Evolutionary conservation across 345 rosid genomes (phyloP), one percentile per base, ranked within the genome.

Genomic region (Diplotaxis tenuifolia): DNA sequence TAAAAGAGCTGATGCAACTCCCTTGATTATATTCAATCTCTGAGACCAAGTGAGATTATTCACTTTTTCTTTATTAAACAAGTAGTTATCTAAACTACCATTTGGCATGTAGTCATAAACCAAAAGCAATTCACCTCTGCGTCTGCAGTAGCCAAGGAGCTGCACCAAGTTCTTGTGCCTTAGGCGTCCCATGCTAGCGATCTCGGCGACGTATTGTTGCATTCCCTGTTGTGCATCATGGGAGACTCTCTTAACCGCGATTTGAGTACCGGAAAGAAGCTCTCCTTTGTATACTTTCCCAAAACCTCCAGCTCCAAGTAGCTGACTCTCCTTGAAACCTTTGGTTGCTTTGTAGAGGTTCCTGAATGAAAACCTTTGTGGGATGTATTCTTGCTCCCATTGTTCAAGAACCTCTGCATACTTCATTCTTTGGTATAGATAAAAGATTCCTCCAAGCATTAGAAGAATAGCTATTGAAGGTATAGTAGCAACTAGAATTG

Each of bases 71-170:
- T 47, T 47, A 7, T 47, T 47, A 10, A 47, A 47, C 54, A 47
- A 47, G 54, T 16, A 47, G 54, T 47, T 4, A 47, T 47, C 54
- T 1, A 47, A 16, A 21, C 54, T 47, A 15, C 54, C 54, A 16
- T 47, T 47, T 47, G 54, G 54, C 54, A 47, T 47, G 54, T 47
- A 47, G 54, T 47, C 54, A 47, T 47, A 47, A 47, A 47, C 54
- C 54, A 47, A 47, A 47, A 47, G 54, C 54, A 47, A 7, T 47
- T 47, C 54, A 16, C 54, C 54, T 47, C 16, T 47, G 4, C 54
- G 3, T 47, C 54, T 47, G 54, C 54, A 47, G 54, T 47, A 47
- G 1, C 54, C 54, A 16, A 47, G 54, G 54, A 47, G 54, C 20
- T 47, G 54, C 2, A 47, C 54, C 54, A 47, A 47, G 54, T 47